A percentile compares a stretch with the other conserved stretches of the same genome.
These are phyloP conservation scores for Phalaenopsis aphrodite DNA, from an alignment of 106 monocot genomes.

Conservation along the genomic window DNA sequence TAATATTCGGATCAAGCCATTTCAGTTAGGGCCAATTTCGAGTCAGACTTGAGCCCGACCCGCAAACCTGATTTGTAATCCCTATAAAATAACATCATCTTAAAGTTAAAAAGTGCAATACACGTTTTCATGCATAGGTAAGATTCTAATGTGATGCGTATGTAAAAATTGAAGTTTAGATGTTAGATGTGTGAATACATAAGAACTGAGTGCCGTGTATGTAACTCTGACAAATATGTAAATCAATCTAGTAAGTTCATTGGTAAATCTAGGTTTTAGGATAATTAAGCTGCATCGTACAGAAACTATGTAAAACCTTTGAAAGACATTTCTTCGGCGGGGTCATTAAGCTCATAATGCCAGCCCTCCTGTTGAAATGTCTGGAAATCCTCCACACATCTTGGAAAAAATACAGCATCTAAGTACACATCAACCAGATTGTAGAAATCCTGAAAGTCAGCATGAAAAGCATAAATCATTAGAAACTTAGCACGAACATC, in stretches of 20 bases:
- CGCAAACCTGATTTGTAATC: too few species aligned
- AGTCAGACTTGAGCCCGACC: too few species aligned
- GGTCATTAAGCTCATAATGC: constrained; percentile 97
- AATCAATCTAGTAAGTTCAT: background rate
- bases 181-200: too few species aligned
- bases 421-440: constrained; percentile 98
- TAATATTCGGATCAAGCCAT: too few species aligned
- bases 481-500: background rate
- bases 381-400: constrained; percentile 84
- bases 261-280: background rate
- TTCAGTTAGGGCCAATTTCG: too few species aligned
- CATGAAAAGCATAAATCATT: background rate
- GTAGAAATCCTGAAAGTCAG: constrained; percentile 80
- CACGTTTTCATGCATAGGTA: too few species aligned
- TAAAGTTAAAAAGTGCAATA: too few species aligned
- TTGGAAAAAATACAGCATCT: constrained; percentile 98
- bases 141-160: too few species aligned
- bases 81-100: too few species aligned
- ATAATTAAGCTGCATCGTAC: background rate
- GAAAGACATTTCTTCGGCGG: constrained; percentile 77
- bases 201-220: too few species aligned
- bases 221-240: too few species aligned
- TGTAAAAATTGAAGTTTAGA: too few species aligned
- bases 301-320: constrained; percentile 51
- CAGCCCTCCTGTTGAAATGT: constrained; percentile 99